A percentile compares a stretch with the other conserved stretches of the same genome.
phyloP scores from a whole-genome alignment of 768 basidiomycete genomes.

The Hemileccinum rubropunctum region DNA sequence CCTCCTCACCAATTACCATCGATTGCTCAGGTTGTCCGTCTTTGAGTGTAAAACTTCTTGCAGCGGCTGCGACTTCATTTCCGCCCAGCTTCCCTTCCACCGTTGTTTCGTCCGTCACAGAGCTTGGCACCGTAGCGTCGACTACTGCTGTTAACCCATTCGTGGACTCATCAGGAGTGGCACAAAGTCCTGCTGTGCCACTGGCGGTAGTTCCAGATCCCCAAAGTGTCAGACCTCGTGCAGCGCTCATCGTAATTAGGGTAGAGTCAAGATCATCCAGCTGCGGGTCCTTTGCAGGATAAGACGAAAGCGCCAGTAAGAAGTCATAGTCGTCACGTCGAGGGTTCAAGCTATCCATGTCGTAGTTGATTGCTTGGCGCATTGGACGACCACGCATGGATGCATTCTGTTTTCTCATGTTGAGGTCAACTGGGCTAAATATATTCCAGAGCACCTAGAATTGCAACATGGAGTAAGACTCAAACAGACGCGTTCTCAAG shows the following conservation, averaged over 20 bases:
- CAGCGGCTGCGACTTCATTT: too few species aligned
- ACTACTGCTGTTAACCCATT: too few species aligned
- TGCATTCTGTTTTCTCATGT: constrained; percentile 42
- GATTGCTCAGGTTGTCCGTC: too few species aligned
- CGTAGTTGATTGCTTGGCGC: constrained; percentile 14
- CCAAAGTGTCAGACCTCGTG: constrained; percentile 53
- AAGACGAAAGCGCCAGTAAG: constrained; percentile 39
- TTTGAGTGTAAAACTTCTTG: too few species aligned
- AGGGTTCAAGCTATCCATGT: constrained; percentile 14
- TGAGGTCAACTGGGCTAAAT: constrained; percentile 35
- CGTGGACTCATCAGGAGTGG: too few species aligned
- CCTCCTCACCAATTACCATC: constrained; percentile 15
- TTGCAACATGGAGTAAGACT: constrained; percentile 3
- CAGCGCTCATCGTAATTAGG: constrained; percentile 44
- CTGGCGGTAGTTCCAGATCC: constrained; percentile 9
- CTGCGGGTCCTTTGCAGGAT: constrained; percentile 39
- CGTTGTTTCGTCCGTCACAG: neutral
- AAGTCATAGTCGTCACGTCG: constrained; percentile 52
- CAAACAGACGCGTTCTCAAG: neutral
- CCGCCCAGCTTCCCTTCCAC: neutral
- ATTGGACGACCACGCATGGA: constrained; percentile 34
- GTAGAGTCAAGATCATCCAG: constrained; percentile 49
- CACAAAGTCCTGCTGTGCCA: too few species aligned
- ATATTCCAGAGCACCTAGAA: constrained; percentile 47
- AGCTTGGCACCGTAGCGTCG: too few species aligned